phyloP scores from a whole-genome alignment of 345 rosid species.

The Moricandia arvensis region DNA sequence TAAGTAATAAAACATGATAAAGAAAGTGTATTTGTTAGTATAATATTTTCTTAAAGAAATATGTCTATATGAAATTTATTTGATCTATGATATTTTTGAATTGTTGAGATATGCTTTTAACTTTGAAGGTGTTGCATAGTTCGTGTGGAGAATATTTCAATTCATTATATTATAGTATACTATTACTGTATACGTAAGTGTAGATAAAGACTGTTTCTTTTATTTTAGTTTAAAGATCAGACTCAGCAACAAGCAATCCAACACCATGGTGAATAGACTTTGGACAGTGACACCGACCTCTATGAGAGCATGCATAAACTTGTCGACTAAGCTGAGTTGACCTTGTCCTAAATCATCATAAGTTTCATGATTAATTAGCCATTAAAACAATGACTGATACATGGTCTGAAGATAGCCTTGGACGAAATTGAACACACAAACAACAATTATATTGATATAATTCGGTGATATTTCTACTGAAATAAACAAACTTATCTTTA shows the following conservation, averaged over 20 bases:
- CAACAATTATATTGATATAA: neutral
- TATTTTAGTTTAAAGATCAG: neutral
- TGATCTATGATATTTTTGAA: neutral
- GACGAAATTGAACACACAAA: neutral
- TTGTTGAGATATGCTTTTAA: neutral
- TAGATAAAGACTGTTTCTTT: conserved; percentile 4
- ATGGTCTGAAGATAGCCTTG: neutral
- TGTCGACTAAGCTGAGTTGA: conserved; percentile 27
- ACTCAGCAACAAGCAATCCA: conserved; percentile 10
- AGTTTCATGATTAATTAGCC: conserved; percentile 2
- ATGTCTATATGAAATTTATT: neutral
- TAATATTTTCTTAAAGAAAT: neutral
- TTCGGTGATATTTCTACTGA: neutral
- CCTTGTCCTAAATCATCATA: neutral
- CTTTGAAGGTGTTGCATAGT: neutral
- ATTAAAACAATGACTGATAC: neutral
- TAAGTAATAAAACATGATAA: neutral
- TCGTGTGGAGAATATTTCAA: neutral
- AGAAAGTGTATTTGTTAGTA: neutral
- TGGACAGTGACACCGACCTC: conserved; percentile 15
- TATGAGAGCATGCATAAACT: conserved; percentile 12
- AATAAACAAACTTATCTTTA: neutral
- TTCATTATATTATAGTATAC: neutral
- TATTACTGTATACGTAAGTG: neutral
- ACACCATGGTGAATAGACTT: neutral